Percentiles rank a stretch among this genome's conserved stretches.
These are phyloP conservation scores for Cryptococcus maquisensis DNA, from an alignment of 1,284 basidiomycete species.

Conservation along the genomic window DNA sequence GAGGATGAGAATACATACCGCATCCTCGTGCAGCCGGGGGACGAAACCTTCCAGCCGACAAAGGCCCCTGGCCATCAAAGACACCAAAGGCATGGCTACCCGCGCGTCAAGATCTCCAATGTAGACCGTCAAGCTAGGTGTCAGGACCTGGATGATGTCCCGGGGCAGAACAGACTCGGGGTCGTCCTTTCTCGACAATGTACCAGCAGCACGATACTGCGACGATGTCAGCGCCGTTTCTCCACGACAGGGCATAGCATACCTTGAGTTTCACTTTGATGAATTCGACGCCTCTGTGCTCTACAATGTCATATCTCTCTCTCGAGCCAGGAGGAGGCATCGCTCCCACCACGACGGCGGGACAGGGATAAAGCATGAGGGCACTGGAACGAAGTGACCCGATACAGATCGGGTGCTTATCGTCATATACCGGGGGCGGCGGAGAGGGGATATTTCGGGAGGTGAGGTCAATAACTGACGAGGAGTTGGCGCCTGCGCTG, in stretches of 20 bases:
- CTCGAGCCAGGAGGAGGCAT: constrained; percentile 36
- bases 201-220: constrained; percentile 30
- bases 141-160: constrained; percentile 76
- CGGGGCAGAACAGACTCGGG: constrained; percentile 53
- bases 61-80: constrained; percentile 74
- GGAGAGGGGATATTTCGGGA: constrained; percentile 22
- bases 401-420: constrained; percentile 63
- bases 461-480: constrained; percentile 34
- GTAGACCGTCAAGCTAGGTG: constrained; percentile 53
- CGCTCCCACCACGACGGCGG: constrained; percentile 58
- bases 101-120: constrained; percentile 84
- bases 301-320: constrained; percentile 30
- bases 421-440: constrained; percentile 14
- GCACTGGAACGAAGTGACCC: constrained; percentile 76
- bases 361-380: constrained; percentile 78
- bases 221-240: neutral
- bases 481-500: constrained; percentile 12
- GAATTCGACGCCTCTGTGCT: constrained; percentile 59
- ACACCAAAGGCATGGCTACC: constrained; percentile 69
- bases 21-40: constrained; percentile 44
- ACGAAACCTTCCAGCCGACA: constrained; percentile 70
- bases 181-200: constrained; percentile 56
- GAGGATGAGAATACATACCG: constrained; percentile 30
- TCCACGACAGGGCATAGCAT: neutral
- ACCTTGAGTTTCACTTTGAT: constrained; percentile 66